A percentile compares a stretch with the other conserved stretches of the same genome.
phyloP scores from a whole-genome alignment of 805 yeast genomes.

The Vanderwaltozyma yarrowii region DNA sequence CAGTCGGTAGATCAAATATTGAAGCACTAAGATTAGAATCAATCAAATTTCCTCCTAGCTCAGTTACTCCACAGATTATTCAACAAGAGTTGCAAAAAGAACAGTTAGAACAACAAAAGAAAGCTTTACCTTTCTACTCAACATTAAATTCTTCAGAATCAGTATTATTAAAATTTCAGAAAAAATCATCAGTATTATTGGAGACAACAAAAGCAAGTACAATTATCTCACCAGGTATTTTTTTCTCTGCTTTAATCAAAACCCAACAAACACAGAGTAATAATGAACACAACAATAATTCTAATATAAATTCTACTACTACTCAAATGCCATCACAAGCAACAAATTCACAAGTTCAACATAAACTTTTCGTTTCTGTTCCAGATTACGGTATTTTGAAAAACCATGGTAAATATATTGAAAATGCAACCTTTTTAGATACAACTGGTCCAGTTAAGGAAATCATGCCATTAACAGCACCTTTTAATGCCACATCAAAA shows the following conservation, averaged over 20 bases:
- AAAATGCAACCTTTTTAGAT: constrained; percentile 69
- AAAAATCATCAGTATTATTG: constrained; percentile 44
- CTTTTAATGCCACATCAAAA: constrained; percentile 58
- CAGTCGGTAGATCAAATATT: constrained; percentile 26
- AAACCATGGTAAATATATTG: constrained; percentile 58
- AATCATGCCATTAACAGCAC: constrained; percentile 58
- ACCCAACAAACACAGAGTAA: constrained; percentile 13
- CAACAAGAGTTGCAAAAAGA: constrained; percentile 30
- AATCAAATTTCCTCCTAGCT: constrained; percentile 56
- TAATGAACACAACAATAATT: neutral
- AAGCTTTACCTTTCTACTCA: constrained; percentile 21
- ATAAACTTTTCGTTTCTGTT: constrained; percentile 59
- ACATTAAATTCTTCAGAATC: constrained; percentile 24
- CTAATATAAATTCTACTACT: constrained; percentile 11
- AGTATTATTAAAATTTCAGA: constrained; percentile 38
- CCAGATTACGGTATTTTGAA: constrained; percentile 81
- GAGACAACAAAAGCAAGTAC: constrained; percentile 48
- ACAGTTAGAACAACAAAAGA: constrained; percentile 32
- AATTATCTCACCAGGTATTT: constrained; percentile 79
- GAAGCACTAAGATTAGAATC: constrained; percentile 37
- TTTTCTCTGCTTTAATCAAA: constrained; percentile 49
- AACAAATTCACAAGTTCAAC: constrained; percentile 7
- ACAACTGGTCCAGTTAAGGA: constrained; percentile 57
- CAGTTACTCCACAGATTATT: constrained; percentile 23
- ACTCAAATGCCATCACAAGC: constrained; percentile 1